Conservation (phyloP, 768 basidiomycete species). For the Leccinum boreale region DNA sequence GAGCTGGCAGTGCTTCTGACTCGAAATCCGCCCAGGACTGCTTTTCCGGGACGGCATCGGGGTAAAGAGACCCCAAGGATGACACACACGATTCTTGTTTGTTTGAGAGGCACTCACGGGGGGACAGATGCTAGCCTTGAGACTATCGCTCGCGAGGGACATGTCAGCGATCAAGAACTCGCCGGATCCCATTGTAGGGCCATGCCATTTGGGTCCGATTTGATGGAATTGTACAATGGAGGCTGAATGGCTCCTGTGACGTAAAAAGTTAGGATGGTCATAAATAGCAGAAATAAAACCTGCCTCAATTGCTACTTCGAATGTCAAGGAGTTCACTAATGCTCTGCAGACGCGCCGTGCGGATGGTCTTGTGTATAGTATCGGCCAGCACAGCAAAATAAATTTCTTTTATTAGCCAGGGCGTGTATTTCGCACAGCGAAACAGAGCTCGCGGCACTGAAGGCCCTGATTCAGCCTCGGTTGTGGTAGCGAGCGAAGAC, state of each 20-base stretch:
- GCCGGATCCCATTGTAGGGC: constrained; percentile 26
- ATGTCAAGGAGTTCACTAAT: constrained; percentile 26
- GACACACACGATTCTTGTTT: constrained; percentile 7
- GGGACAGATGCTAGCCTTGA: constrained; percentile 11
- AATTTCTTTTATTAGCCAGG: constrained; percentile 24
- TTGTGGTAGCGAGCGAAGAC: not conserved
- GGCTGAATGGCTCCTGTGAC: constrained; percentile 26
- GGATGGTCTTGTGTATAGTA: constrained; percentile 19
- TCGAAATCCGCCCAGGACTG: constrained; percentile 16
- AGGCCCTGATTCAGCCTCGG: constrained; percentile 1
- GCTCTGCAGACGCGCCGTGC: constrained; percentile 28
- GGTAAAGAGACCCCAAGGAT: constrained; percentile 14
- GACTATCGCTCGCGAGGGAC: constrained; percentile 12
- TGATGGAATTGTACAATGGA: constrained; percentile 33
- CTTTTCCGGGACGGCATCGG: constrained; percentile 23
- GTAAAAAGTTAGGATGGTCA: constrained; percentile 28
- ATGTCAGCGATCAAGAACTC: constrained; percentile 23
- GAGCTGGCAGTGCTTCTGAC: constrained; percentile 12
- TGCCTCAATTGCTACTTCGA: constrained; percentile 24
- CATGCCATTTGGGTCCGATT: constrained; percentile 27
- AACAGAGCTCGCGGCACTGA: constrained; percentile 15
- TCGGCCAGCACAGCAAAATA: constrained; percentile 26
- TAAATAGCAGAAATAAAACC: constrained; percentile 30
- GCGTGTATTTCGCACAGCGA: constrained; percentile 30
- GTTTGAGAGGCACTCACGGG: constrained; percentile 21